These are phyloP conservation scores for Chrysopogon serrulatus DNA, from an alignment of 176 grass and related monocot genomes.

Conservation along the genomic window DNA sequence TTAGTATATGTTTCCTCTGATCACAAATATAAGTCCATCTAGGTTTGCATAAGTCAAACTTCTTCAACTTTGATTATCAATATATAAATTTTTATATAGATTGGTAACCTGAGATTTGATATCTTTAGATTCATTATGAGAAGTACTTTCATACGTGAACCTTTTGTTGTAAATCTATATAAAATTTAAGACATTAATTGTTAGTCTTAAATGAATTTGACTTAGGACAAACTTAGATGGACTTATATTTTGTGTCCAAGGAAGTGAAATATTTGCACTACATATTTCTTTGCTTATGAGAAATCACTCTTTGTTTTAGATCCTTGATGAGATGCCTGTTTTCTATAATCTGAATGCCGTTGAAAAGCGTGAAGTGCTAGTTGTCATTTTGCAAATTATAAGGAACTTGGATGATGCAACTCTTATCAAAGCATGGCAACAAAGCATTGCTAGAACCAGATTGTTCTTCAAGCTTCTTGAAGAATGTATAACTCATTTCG, in stretches of 20 bases:
- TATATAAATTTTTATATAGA: not conserved
- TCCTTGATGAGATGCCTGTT: slow-evolving; percentile 99
- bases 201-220: not conserved
- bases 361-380: slow-evolving; percentile 96
- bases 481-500: slow-evolving; percentile 95
- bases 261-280: not conserved
- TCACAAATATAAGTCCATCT: not conserved
- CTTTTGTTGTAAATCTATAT: not conserved
- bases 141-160: not conserved
- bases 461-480: slow-evolving; percentile 99
- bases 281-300: slow-evolving; percentile 18
- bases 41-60: not conserved
- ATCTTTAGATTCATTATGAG: not conserved
- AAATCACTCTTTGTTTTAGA: slow-evolving; percentile 52
- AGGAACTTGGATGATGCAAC: slow-evolving; percentile 93
- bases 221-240: not conserved
- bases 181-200: not conserved
- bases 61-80: not conserved
- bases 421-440: slow-evolving; percentile 99
- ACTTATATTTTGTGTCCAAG: not conserved
- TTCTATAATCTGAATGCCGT: slow-evolving; percentile 95
- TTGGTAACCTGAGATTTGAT: not conserved
- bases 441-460: slow-evolving; percentile 94
- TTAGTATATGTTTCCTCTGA: not conserved
- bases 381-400: slow-evolving; percentile 97